These are phyloP conservation scores for Phellopilus nigrolimitatus DNA, from an alignment of 1,284 basidiomycete species.

Conservation along the genomic window DNA sequence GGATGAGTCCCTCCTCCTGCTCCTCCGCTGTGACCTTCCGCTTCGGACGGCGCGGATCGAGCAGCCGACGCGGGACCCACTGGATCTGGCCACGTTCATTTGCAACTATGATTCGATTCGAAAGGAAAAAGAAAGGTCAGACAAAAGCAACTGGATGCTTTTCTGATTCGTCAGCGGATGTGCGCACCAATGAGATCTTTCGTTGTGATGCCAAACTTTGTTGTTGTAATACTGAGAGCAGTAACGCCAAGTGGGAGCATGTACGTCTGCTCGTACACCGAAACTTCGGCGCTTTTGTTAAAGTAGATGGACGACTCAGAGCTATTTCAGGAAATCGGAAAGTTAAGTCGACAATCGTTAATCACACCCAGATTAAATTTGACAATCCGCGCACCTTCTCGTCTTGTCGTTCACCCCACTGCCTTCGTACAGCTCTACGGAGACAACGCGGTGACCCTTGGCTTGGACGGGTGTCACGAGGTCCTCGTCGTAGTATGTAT, in stretches of 20 bases:
- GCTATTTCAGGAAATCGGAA: too few relatives aligned
- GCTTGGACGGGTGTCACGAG: slow-evolving; percentile 42
- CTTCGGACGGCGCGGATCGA: slow-evolving; percentile 83
- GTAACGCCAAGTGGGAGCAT: slow-evolving; percentile 66
- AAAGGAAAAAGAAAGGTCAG: background rate
- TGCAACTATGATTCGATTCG: slow-evolving; percentile 50
- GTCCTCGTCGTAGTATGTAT: slow-evolving; percentile 71
- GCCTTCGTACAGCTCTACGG: slow-evolving; percentile 87
- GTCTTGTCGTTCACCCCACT: slow-evolving; percentile 57
- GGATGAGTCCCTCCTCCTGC: slow-evolving; percentile 80
- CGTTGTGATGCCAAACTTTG: slow-evolving; percentile 83
- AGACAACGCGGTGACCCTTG: slow-evolving; percentile 70
- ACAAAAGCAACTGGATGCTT: too few relatives aligned
- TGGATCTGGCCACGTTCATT: slow-evolving; percentile 74
- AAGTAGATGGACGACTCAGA: slow-evolving; percentile 72
- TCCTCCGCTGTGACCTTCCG: slow-evolving; percentile 76
- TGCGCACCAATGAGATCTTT: slow-evolving; percentile 81
- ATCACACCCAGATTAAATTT: background rate
- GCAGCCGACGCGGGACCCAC: slow-evolving; percentile 65
- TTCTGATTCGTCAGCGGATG: background rate
- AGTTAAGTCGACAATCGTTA: slow-evolving; percentile 17
- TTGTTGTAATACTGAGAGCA: slow-evolving; percentile 70
- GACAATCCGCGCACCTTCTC: slow-evolving; percentile 47
- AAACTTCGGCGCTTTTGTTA: slow-evolving; percentile 45
- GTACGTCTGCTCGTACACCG: slow-evolving; percentile 68